phyloP scores from a whole-genome alignment of 805 yeast species.

The Myxozyma monticola region DNA sequence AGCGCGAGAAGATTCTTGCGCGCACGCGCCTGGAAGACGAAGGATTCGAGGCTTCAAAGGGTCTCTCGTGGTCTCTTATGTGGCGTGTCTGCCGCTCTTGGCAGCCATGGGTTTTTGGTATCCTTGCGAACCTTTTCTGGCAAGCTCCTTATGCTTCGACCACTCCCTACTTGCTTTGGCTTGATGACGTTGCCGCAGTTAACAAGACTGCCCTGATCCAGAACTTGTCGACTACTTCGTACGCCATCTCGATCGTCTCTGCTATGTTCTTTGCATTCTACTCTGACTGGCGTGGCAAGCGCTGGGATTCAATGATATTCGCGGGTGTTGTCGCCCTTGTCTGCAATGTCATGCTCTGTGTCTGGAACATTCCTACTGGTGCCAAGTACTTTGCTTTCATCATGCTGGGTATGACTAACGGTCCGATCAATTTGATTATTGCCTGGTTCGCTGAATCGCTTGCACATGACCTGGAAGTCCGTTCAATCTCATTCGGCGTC shows the following conservation, averaged over 20 bases:
- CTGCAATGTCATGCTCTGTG: constrained; percentile 20
- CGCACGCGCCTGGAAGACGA: constrained; percentile 23
- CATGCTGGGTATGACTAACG: constrained; percentile 21
- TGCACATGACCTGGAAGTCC: too few species aligned
- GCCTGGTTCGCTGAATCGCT: constrained; percentile 28
- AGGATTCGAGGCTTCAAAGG: constrained; percentile 14
- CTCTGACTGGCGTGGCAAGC: constrained; percentile 25
- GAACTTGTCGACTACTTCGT: constrained; percentile 16
- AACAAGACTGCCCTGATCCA: constrained; percentile 3
- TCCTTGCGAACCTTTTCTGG: constrained; percentile 24
- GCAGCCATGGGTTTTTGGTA: constrained; percentile 20
- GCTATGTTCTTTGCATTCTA: constrained; percentile 28
- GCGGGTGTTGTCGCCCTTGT: constrained; percentile 20
- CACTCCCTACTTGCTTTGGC: constrained; percentile 25
- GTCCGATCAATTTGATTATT: constrained; percentile 24
- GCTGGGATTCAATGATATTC: constrained; percentile 20
- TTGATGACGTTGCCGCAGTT: constrained; percentile 2
- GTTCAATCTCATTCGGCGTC: constrained; percentile 17
- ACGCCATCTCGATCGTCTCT: constrained; percentile 24
- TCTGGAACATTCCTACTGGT: constrained; percentile 17
- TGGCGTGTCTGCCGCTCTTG: constrained; percentile 11
- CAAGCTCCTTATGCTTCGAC: constrained; percentile 23
- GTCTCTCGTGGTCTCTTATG: constrained; percentile 1
- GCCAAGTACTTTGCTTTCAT: constrained; percentile 26
- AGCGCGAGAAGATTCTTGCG: constrained; percentile 30